Evolutionary conservation across 768 basidiomycete genomes (phyloP), one percentile per base, ranked within the genome.

Genomic region (Auricularia sp.): DNA sequence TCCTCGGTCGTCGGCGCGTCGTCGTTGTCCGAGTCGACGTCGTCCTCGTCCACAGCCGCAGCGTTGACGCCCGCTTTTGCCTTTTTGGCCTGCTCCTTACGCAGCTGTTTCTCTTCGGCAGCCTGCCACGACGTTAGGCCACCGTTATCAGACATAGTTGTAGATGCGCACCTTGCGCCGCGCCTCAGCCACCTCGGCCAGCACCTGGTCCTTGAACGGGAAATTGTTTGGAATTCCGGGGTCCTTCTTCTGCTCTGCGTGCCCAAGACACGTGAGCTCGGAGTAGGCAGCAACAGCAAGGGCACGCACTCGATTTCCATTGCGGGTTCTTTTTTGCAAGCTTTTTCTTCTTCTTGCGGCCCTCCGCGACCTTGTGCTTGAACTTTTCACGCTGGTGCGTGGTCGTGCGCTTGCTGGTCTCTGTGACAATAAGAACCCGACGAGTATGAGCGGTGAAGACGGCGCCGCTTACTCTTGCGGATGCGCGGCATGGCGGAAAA

Each of bases 201-300:
- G 78, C 67, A 98, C 88, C 75, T 93, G 87, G 70, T 95, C 94
- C 76, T 96, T 98, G 81, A 87, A 94, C 3, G 92, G 93, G 77
- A 93, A 93, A 65, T 85, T 87, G 75, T 90, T 95, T 6, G 94
- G 94, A 68, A 97, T 93, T 56, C 94, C 94, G 36, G 90, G 92
- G 74, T 98, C 94, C 74, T 92, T 94, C 71, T 84, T 81, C 66
- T 87, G 84, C 74, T 90, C 90, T 90, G 64, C 39, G 12, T 14
- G 67, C 3, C 51, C 23, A 47, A 34, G 2, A 6, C 44, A 54
- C 35, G 4, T 44, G 42, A 29, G 33, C 14, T 14, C 42, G 54
- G 8, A 62, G n/a, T 29, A 4, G 21, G 12, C 6, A 3, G 36
- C 12, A n/a, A 35, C 2, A 39, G 63, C 39, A 62, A 36, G 34